phyloP scores from a whole-genome alignment of 345 rosid species.

The Jatropha curcas region DNA sequence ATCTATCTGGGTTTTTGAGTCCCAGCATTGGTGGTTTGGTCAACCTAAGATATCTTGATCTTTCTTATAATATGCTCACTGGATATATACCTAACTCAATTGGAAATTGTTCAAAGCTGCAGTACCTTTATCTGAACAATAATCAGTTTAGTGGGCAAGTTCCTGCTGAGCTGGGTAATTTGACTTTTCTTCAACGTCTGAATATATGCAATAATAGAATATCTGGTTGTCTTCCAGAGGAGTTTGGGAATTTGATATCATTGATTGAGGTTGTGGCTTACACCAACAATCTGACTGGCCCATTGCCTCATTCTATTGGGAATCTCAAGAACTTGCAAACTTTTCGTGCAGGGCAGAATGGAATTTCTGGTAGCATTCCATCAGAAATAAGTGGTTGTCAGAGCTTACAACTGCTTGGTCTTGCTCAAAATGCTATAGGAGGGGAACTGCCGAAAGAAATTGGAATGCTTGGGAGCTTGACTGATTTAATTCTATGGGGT shows the following conservation, averaged over 20 bases:
- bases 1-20: constrained; percentile 61
- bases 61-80: constrained; percentile 53
- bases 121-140: constrained; percentile 50
- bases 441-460: constrained; percentile 68
- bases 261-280: constrained; percentile 70
- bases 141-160: constrained; percentile 68
- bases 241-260: constrained; percentile 47
- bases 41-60: constrained; percentile 35
- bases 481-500: constrained; percentile 65
- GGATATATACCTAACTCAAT: constrained; percentile 51
- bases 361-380: constrained; percentile 69
- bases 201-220: constrained; percentile 38
- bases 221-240: constrained; percentile 55
- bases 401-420: constrained; percentile 67
- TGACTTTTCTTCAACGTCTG: constrained; percentile 32
- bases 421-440: constrained; percentile 73
- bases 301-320: constrained; percentile 54
- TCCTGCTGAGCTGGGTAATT: constrained; percentile 47
- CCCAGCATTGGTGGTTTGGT: constrained; percentile 48
- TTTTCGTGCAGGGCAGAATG: constrained; percentile 68
- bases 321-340: constrained; percentile 51
- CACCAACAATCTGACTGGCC: constrained; percentile 69
- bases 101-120: constrained; percentile 42
- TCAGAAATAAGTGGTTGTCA: constrained; percentile 64
- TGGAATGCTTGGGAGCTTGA: constrained; percentile 55